Evolutionary conservation across 1,284 basidiomycete genomes (phyloP).

Genomic region (Apiotrichum siamense): DNA sequence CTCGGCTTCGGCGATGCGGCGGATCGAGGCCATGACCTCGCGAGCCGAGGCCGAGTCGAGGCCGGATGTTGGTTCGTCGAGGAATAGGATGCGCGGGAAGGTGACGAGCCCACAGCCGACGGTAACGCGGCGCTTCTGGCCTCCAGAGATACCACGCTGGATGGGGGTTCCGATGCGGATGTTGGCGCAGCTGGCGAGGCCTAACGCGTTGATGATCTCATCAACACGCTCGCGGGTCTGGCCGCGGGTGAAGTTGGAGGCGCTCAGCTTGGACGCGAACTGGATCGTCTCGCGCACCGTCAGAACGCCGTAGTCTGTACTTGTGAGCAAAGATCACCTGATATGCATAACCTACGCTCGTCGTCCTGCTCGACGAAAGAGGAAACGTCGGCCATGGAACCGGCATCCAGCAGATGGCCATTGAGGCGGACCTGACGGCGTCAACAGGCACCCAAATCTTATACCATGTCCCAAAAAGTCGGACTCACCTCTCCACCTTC

Average conservation of each 20-base stretch:
- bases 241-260: conserved; percentile 11
- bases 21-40: conserved; percentile 15
- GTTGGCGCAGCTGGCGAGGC: conserved; percentile 11
- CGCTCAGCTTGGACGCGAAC: conserved; percentile 8
- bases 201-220: conserved; percentile 15
- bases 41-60: conserved; percentile 21
- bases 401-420: conserved; percentile 6
- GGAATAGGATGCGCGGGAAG: conserved; percentile 42
- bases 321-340: not conserved
- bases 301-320: conserved; percentile 42
- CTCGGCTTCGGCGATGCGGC: conserved; percentile 12
- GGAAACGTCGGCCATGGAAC: conserved; percentile 16
- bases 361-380: conserved; percentile 49
- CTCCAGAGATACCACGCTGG: conserved; percentile 46
- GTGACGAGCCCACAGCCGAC: conserved; percentile 44
- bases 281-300: conserved; percentile 40
- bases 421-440: conserved; percentile 10
- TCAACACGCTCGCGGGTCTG: conserved; percentile 12
- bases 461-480: not conserved
- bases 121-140: conserved; percentile 44
- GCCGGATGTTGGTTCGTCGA: conserved; percentile 46
- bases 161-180: conserved; percentile 45
- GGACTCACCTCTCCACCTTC: conserved; percentile 14
- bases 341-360: conserved; percentile 7
- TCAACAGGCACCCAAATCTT: not conserved